These are phyloP conservation scores for Macrolepiota dolichaula DNA, from an alignment of 768 basidiomycete genomes.

Conservation along the genomic window DNA sequence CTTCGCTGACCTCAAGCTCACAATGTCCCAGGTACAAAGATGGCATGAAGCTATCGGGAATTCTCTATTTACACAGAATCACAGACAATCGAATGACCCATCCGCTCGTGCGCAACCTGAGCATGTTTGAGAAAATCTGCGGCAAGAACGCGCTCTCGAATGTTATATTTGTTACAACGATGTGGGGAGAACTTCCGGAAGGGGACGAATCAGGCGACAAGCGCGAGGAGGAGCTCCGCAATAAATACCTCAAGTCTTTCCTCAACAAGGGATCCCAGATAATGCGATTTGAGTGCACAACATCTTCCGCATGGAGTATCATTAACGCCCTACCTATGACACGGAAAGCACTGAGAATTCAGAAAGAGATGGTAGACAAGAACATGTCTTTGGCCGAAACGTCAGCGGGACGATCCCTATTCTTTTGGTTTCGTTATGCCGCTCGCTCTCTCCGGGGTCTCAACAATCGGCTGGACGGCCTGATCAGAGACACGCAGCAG, in stretches of 20 bases:
- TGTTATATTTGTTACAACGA: constrained; percentile 6
- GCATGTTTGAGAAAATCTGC: constrained; percentile 16
- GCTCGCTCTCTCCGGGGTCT: not conserved
- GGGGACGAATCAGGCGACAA: not conserved
- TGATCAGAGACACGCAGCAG: no score
- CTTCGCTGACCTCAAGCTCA: not conserved
- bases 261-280: not conserved
- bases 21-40: constrained; percentile 7
- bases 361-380: not conserved
- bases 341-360: not conserved
- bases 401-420: not conserved
- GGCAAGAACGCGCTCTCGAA: constrained; percentile 5
- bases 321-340: not conserved
- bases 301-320: not conserved
- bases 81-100: constrained; percentile 15
- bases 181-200: constrained; percentile 3
- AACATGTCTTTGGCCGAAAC: not conserved
- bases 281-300: not conserved
- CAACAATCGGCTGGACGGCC: no score
- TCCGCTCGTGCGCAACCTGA: constrained; percentile 11
- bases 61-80: constrained; percentile 21
- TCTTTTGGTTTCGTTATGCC: not conserved
- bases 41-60: constrained; percentile 14
- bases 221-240: not conserved
- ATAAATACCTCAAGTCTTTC: not conserved